Evolutionary conservation across 2,329 filamentous ascomycete genomes (phyloP), one percentile per base, ranked within the genome.

Genomic region (Chalaropsis thielavioides): DNA sequence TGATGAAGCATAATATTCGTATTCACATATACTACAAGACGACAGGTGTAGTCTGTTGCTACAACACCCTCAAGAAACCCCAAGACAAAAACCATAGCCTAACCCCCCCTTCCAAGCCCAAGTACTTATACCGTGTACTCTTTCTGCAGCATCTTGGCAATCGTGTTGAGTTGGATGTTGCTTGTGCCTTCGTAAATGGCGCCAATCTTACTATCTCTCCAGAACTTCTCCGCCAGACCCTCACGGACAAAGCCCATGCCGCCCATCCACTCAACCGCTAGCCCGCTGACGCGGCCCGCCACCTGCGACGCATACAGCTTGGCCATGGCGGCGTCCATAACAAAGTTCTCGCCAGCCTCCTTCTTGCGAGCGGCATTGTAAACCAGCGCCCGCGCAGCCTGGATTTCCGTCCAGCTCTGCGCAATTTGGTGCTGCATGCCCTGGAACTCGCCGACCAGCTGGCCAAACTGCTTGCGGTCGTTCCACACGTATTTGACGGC

Each of bases 401-500:
- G 81, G 72, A 99, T 96, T 75, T 99, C 94, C 27, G 88, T 90
- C 78, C 92, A 97, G 1, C 91, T 88, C 77, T 99, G 94, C 1
- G 94, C 94, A 68, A 99, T 87, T 79, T 99, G 94, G 79, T 96
- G 92, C 79, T 97, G 92, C 94, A 99, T 97, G 72, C 91, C 92
- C 78, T 99, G 94, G 83, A 99, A 99, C 75, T 95, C 89, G 72
- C 94, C 94, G 67, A 99, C 87, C 64, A 95, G 83, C 73, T 90
- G 82, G 70, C 94, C 92, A 73, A 99, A 99, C 79, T 99, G 94
- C 79, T 90, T 91, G 72, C 94, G 89, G 79, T 99, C 94, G 77
- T 97, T 97, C 91, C 91, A 99, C 69, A 91, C 91, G 77, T 99
- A 97, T 81, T 83, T 83, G 67, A 89, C 92, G 35, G 94, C 94